phyloP scores from a whole-genome alignment of 495 filamentous ascomycete genomes.

The Penicillium coprophilum region DNA sequence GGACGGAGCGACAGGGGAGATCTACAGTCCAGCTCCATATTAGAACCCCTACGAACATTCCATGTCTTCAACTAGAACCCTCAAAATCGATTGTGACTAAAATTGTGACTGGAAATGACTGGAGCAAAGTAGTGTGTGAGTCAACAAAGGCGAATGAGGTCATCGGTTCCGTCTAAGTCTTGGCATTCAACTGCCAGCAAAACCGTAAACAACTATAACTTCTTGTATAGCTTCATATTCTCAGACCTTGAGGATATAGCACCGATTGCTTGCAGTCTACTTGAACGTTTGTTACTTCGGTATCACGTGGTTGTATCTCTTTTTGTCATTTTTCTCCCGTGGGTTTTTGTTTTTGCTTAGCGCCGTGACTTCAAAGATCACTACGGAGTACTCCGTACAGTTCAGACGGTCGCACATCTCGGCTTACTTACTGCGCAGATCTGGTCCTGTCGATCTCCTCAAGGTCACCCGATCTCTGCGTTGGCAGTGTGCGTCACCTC shows the following conservation, averaged over 20 bases:
- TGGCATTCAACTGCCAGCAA: slow-evolving; percentile 1
- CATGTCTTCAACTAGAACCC: not conserved
- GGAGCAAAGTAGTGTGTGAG: not conserved
- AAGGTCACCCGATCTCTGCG: slow-evolving; percentile 46
- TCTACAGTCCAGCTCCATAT: not conserved
- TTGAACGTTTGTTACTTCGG: not conserved
- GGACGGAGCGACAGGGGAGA: not conserved
- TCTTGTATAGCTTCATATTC: slow-evolving; percentile 5
- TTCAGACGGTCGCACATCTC: slow-evolving; percentile 17
- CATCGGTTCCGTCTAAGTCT: slow-evolving; percentile 10
- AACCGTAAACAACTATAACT: slow-evolving; percentile 11
- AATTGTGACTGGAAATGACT: not conserved
- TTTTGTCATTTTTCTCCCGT: not conserved
- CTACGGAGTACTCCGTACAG: no score
- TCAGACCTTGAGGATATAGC: not conserved
- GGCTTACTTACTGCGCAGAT: slow-evolving; percentile 26
- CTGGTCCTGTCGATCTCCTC: slow-evolving; percentile 36
- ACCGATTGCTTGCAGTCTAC: not conserved
- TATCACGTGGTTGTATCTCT: slow-evolving; percentile 6
- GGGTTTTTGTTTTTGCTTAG: slow-evolving; percentile 2
- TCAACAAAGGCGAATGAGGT: slow-evolving; percentile 9
- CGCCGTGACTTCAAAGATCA: slow-evolving; percentile 3
- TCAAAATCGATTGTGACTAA: not conserved
- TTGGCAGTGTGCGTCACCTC: slow-evolving; percentile 38
- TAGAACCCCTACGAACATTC: not conserved